phyloP scores from a whole-genome alignment of 2,329 filamentous ascomycete genomes.

The Curvularia verruculosa region DNA sequence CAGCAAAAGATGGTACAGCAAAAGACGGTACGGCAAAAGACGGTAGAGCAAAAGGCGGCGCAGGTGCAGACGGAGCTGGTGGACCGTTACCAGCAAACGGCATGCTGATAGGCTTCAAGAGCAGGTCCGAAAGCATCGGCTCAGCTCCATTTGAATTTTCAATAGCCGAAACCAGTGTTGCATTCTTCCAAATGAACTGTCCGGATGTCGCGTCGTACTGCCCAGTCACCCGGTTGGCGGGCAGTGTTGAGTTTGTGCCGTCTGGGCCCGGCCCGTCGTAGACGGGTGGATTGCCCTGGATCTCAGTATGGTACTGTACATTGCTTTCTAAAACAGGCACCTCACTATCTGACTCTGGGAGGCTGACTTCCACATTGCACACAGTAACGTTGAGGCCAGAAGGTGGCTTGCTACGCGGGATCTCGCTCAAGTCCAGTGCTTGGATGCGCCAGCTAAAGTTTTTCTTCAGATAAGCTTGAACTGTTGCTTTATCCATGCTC shows the following conservation, averaged over 20 bases:
- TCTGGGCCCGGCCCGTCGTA: slow-evolving; percentile 26
- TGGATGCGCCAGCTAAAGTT: slow-evolving; percentile 45
- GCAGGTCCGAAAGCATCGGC: neutral
- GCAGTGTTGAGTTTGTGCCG: slow-evolving; percentile 23
- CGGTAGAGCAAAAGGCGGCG: neutral
- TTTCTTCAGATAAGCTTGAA: slow-evolving; percentile 34
- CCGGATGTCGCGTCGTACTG: slow-evolving; percentile 19
- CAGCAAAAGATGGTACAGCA: neutral
- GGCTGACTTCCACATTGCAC: slow-evolving; percentile 30
- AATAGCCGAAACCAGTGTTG: slow-evolving; percentile 6
- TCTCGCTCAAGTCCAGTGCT: slow-evolving; percentile 37
- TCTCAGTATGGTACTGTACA: slow-evolving; percentile 32
- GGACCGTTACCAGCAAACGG: slow-evolving; percentile 15
- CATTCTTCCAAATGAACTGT: slow-evolving; percentile 26
- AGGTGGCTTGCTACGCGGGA: slow-evolving; percentile 34
- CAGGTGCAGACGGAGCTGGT: neutral
- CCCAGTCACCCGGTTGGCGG: slow-evolving; percentile 16
- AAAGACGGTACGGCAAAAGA: neutral
- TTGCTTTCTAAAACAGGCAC: slow-evolving; percentile 35
- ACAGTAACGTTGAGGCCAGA: slow-evolving; percentile 41
- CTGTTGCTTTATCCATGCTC: slow-evolving; percentile 27
- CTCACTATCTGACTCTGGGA: slow-evolving; percentile 33
- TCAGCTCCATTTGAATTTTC: neutral
- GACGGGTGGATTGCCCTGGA: slow-evolving; percentile 34
- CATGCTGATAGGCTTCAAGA: slow-evolving; percentile 14